These are phyloP conservation scores for Ophiocordyceps camponoti-saundersi DNA, from an alignment of 2,329 filamentous ascomycete species.

Conservation along the genomic window DNA sequence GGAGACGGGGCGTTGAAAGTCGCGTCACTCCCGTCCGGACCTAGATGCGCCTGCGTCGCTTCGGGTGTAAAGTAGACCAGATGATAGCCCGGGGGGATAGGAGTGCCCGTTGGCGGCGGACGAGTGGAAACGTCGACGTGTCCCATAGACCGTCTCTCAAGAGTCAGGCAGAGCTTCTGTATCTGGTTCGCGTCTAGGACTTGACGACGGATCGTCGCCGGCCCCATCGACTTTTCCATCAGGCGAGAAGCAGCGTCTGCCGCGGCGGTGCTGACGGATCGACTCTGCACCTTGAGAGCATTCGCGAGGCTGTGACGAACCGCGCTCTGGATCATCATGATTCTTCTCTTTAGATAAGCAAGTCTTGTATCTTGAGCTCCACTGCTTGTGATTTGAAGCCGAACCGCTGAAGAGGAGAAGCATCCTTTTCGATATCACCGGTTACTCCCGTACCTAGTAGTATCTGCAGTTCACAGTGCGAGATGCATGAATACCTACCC, in stretches of 20 bases:
- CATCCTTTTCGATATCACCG: no score
- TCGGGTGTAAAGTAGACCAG: constrained; percentile 46
- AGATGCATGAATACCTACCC: no score
- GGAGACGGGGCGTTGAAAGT: constrained; percentile 41
- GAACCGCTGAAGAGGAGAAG: no score
- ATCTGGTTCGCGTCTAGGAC: constrained; percentile 45
- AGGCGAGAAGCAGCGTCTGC: constrained; percentile 15
- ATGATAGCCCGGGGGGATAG: constrained; percentile 42
- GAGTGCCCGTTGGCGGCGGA: constrained; percentile 24
- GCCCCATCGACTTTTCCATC: constrained; percentile 11
- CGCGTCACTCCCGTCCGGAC: constrained; percentile 41
- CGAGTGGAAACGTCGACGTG: constrained; percentile 19
- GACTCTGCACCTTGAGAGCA: background rate
- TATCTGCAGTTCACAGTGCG: no score
- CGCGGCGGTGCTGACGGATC: constrained; percentile 3
- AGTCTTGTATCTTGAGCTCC: no score
- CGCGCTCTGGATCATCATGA: background rate
- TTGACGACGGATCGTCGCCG: constrained; percentile 20
- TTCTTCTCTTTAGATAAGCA: no score
- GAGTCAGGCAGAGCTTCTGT: constrained; percentile 41
- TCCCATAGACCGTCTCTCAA: constrained; percentile 28
- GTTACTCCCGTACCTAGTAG: no score
- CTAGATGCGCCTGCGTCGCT: constrained; percentile 35
- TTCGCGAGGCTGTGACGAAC: background rate
- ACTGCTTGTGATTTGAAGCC: no score